phyloP scores from a whole-genome alignment of 495 filamentous ascomycete genomes.

The Neurospora pannonica region DNA sequence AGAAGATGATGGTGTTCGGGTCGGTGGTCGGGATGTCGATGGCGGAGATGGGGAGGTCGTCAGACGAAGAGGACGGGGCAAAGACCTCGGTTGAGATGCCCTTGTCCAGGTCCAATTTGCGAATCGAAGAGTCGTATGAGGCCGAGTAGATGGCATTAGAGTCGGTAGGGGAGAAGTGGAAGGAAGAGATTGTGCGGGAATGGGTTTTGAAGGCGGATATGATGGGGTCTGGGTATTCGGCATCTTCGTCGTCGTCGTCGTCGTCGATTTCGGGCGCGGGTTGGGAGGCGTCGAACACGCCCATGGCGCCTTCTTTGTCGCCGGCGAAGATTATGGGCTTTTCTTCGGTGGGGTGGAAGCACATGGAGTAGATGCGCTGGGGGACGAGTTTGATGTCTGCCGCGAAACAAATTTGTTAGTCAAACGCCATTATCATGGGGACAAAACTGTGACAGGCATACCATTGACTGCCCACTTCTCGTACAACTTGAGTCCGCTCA shows the following conservation, averaged over 20 bases:
- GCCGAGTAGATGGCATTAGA: slow-evolving; percentile 66
- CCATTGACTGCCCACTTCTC: slow-evolving; percentile 71
- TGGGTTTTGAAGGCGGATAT: slow-evolving; percentile 85
- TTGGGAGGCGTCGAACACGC: slow-evolving; percentile 87
- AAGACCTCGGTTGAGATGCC: slow-evolving; percentile 70
- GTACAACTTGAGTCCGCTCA: slow-evolving; percentile 73
- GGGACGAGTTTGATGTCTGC: slow-evolving; percentile 87
- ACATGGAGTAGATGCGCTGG: slow-evolving; percentile 78
- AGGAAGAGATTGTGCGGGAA: slow-evolving; percentile 75
- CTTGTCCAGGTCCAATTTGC: slow-evolving; percentile 74
- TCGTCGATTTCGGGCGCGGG: slow-evolving; percentile 40
- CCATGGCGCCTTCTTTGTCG: slow-evolving; percentile 89
- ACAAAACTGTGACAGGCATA: slow-evolving; percentile 12
- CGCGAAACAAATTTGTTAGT: slow-evolving; percentile 9
- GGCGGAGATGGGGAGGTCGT: slow-evolving; percentile 70
- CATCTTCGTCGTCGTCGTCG: slow-evolving; percentile 54
- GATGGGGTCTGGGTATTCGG: slow-evolving; percentile 46
- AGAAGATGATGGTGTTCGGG: slow-evolving; percentile 73
- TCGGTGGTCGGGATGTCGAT: slow-evolving; percentile 65
- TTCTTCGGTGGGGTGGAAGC: slow-evolving; percentile 75
- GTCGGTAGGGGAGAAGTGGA: slow-evolving; percentile 66
- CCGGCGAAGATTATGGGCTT: slow-evolving; percentile 92
- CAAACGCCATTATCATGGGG: background rate
- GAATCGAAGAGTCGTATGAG: slow-evolving; percentile 92
- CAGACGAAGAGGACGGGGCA: slow-evolving; percentile 54